Conservation (phyloP, 2,329 filamentous ascomycete genomes). For the Arthroderma uncinatum region DNA sequence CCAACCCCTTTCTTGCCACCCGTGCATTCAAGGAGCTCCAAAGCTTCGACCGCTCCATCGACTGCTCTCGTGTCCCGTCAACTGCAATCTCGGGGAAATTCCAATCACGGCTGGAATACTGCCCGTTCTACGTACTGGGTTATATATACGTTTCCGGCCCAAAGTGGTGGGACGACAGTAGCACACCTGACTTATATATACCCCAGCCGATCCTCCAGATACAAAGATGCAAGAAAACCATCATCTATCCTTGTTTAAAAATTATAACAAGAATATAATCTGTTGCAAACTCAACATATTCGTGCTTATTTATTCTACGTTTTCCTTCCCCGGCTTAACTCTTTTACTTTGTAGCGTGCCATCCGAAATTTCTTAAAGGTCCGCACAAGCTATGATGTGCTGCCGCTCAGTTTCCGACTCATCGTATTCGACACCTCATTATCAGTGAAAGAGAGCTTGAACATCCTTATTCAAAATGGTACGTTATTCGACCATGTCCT, state of each 20-base stretch:
- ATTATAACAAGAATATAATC: constrained; percentile 5
- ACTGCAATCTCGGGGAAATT: background rate
- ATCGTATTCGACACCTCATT: constrained; percentile 92
- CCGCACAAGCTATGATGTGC: constrained; percentile 92
- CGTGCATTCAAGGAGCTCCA: background rate
- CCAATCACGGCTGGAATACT: background rate
- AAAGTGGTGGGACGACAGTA: constrained; percentile 1
- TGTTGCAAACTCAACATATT: constrained; percentile 7
- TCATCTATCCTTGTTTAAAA: constrained; percentile 4
- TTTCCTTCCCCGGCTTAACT: constrained; percentile 12
- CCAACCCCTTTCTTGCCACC: background rate
- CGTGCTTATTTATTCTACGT: constrained; percentile 14
- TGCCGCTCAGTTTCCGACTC: constrained; percentile 88
- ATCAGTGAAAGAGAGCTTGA: constrained; percentile 92
- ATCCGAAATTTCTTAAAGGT: constrained; percentile 94
- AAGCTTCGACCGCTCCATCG: background rate
- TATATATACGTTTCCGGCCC: background rate
- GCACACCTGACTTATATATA: constrained; percentile 3
- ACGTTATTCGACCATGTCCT: constrained; percentile 12
- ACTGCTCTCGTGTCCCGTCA: background rate
- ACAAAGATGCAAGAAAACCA: background rate
- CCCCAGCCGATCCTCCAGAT: background rate
- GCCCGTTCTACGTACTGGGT: background rate
- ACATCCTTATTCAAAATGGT: constrained; percentile 95
- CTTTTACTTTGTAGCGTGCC: constrained; percentile 50